phyloP scores from a whole-genome alignment of 768 basidiomycete genomes.

The Calocera viscosa region DNA sequence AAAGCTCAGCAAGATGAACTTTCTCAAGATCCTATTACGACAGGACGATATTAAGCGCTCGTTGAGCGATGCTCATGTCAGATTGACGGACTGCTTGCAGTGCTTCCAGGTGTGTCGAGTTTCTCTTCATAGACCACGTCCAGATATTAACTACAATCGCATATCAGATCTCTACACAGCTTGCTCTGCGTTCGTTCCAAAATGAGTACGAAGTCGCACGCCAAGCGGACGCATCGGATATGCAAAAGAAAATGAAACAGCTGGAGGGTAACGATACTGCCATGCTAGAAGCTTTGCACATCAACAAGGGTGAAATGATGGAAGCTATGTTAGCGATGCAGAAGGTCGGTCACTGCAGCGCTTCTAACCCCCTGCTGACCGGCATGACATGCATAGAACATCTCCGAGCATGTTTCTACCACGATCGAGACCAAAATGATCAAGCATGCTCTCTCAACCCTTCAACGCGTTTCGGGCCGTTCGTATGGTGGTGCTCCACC shows the following conservation, averaged over 20 bases:
- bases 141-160: background rate
- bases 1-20: slow-evolving; percentile 3
- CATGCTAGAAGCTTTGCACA: background rate
- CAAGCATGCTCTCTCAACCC: background rate
- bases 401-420: background rate
- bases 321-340: slow-evolving; percentile 5
- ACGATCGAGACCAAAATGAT: background rate
- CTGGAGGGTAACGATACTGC: background rate
- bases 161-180: background rate
- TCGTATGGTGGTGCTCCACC: background rate
- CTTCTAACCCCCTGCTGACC: background rate
- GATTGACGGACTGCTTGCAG: background rate
- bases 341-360: background rate
- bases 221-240: background rate
- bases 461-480: background rate
- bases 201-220: background rate
- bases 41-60: slow-evolving; percentile 7
- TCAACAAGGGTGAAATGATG: slow-evolving; percentile 4
- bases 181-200: background rate
- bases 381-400: background rate
- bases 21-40: background rate
- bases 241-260: background rate
- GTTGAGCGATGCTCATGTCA: background rate
- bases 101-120: background rate
- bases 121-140: background rate